Conservation (phyloP, 768 basidiomycete species). For the Auricularia cornea region DNA sequence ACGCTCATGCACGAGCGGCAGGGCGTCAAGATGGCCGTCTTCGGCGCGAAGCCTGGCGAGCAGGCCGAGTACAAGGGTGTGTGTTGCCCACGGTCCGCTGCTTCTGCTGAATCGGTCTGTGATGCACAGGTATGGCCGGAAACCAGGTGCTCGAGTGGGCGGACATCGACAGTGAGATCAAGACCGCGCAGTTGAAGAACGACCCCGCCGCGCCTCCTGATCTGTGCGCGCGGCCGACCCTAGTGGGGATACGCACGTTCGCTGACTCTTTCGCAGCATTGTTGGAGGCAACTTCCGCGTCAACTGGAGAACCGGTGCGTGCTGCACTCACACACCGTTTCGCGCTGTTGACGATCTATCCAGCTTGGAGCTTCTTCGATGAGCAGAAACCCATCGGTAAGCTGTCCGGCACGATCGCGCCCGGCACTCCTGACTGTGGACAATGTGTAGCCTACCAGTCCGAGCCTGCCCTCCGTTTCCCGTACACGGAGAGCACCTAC, state of each 20-base stretch:
- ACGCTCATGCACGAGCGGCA: slow-evolving; percentile 53
- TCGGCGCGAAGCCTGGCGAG: slow-evolving; percentile 48
- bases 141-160: neutral
- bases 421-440: neutral
- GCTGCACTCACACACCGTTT: no score
- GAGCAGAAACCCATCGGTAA: slow-evolving; percentile 27
- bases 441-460: neutral
- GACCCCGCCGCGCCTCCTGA: slow-evolving; percentile 10
- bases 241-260: slow-evolving; percentile 10
- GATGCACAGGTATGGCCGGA: slow-evolving; percentile 16
- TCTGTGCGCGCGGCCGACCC: slow-evolving; percentile 25
- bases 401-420: slow-evolving; percentile 26
- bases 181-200: slow-evolving; percentile 1
- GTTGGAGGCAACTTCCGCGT: slow-evolving; percentile 34
- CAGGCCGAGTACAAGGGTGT: slow-evolving; percentile 32
- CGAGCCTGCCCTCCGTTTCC: slow-evolving; percentile 40
- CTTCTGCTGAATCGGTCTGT: neutral
- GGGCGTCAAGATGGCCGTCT: slow-evolving; percentile 43
- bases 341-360: no score
- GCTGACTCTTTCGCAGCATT: neutral
- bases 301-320: slow-evolving; percentile 35
- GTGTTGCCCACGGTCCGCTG: neutral
- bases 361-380: slow-evolving; percentile 38
- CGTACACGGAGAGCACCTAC: slow-evolving; percentile 54
- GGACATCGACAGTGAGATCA: neutral